Evolutionary conservation across 495 filamentous ascomycete species (phyloP).

Genomic region (Recurvomyces mirabilis): DNA sequence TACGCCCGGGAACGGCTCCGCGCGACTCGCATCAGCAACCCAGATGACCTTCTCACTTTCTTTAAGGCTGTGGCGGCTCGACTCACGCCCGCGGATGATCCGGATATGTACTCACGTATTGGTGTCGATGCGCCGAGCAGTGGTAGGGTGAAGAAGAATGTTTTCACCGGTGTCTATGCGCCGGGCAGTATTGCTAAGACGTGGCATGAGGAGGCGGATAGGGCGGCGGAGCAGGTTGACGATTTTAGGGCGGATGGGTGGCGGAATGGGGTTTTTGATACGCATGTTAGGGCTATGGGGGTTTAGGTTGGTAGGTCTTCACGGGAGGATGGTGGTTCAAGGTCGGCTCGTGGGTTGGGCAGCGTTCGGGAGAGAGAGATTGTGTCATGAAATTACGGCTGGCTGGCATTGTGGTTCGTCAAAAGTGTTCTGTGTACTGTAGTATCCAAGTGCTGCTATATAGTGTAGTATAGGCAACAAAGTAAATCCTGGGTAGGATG

Average conservation of each 20-base stretch:
- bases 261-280: conserved; percentile 78
- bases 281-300: conserved; percentile 10
- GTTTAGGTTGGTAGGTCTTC: too few relatives aligned
- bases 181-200: conserved; percentile 78
- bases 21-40: conserved; percentile 71
- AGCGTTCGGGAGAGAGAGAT: too few relatives aligned
- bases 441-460: too few relatives aligned
- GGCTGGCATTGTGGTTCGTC: too few relatives aligned
- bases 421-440: too few relatives aligned
- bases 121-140: conserved; percentile 49
- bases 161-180: conserved; percentile 76
- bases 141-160: conserved; percentile 32
- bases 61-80: conserved; percentile 68
- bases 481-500: too few relatives aligned
- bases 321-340: too few relatives aligned
- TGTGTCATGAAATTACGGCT: too few relatives aligned
- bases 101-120: conserved; percentile 60
- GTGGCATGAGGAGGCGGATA: conserved; percentile 67
- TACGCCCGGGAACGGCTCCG: conserved; percentile 78
- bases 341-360: too few relatives aligned
- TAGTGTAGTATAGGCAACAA: too few relatives aligned
- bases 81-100: conserved; percentile 55
- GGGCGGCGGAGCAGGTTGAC: conserved; percentile 52
- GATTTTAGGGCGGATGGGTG: conserved; percentile 59
- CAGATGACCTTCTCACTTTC: conserved; percentile 68